phyloP scores from a whole-genome alignment of 345 rosid species.

The Gossypium australe region DNA sequence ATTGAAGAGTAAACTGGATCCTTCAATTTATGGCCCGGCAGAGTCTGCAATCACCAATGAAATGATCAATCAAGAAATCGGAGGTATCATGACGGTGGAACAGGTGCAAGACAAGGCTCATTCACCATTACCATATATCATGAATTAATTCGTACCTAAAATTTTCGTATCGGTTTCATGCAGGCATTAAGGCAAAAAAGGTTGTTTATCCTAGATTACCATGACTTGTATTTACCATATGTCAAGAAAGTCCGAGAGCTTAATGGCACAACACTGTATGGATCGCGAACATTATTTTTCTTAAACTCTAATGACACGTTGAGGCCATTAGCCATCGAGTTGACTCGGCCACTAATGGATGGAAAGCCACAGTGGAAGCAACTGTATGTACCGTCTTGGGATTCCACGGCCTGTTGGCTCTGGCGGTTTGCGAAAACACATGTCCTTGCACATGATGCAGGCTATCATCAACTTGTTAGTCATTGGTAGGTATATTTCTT shows the following conservation, averaged over 20 bases:
- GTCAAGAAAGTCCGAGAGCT: conserved; percentile 46
- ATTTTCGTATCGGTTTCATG: not conserved
- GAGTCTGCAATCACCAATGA: conserved; percentile 65
- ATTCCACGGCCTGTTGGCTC: conserved; percentile 42
- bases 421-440: conserved; percentile 63
- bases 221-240: conserved; percentile 45
- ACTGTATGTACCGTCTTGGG: conserved; percentile 27
- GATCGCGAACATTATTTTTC: conserved; percentile 51
- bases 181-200: not conserved
- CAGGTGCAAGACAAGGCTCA: not conserved
- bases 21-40: conserved; percentile 49
- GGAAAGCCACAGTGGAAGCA: conserved; percentile 56
- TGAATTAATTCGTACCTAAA: not conserved
- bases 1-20: conserved; percentile 64
- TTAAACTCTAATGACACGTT: conserved; percentile 34
- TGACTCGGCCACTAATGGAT: conserved; percentile 39
- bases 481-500: conserved; percentile 9
- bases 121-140: not conserved
- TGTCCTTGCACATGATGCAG: conserved; percentile 51
- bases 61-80: conserved; percentile 42
- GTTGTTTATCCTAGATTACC: conserved; percentile 25
- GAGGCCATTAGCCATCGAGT: conserved; percentile 48
- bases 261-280: conserved; percentile 42
- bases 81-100: conserved; percentile 38
- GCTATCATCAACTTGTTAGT: conserved; percentile 52